phyloP scores from a whole-genome alignment of 352 stramenopile genomes.

The Phytopythium mirpurense region DNA sequence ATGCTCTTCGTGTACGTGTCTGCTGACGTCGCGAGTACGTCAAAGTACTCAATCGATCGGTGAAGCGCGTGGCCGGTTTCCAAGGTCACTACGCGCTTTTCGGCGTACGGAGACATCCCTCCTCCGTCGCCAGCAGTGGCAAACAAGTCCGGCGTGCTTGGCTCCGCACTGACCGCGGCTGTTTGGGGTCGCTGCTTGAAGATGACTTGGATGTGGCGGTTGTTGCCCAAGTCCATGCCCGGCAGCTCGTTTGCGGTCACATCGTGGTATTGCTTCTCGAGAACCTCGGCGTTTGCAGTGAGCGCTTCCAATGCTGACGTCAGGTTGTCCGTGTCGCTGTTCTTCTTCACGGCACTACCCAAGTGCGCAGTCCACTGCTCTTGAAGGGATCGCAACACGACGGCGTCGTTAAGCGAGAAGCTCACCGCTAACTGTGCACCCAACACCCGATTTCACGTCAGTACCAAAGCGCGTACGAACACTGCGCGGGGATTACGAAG shows the following conservation, averaged over 20 bases:
- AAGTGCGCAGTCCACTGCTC: constrained; percentile 42
- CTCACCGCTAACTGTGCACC: constrained; percentile 58
- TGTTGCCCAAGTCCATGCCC: constrained; percentile 15
- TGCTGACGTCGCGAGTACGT: constrained; percentile 46
- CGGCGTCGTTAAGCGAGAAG: constrained; percentile 64
- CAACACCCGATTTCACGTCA: background rate
- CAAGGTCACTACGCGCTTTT: constrained; percentile 36
- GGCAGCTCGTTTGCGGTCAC: constrained; percentile 23
- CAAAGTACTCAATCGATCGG: constrained; percentile 59
- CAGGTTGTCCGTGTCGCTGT: constrained; percentile 25
- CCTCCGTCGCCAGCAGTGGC: constrained; percentile 8
- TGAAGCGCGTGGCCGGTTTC: constrained; percentile 32
- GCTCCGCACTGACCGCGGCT: constrained; percentile 8
- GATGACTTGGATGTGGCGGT: constrained; percentile 68
- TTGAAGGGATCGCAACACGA: constrained; percentile 42
- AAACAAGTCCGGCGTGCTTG: constrained; percentile 24
- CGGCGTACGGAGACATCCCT: constrained; percentile 1
- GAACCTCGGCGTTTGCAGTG: constrained; percentile 31
- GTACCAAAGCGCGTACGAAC: no score
- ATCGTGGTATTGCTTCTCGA: constrained; percentile 47
- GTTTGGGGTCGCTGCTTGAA: constrained; percentile 78
- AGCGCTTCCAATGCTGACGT: constrained; percentile 43
- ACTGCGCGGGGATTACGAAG: no score
- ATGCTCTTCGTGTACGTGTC: constrained; percentile 68
- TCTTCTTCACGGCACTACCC: constrained; percentile 14